Base-by-base conservation (phyloP, 2,329 filamentous ascomycete genomes). In the Penicillium glabrum region DNA sequence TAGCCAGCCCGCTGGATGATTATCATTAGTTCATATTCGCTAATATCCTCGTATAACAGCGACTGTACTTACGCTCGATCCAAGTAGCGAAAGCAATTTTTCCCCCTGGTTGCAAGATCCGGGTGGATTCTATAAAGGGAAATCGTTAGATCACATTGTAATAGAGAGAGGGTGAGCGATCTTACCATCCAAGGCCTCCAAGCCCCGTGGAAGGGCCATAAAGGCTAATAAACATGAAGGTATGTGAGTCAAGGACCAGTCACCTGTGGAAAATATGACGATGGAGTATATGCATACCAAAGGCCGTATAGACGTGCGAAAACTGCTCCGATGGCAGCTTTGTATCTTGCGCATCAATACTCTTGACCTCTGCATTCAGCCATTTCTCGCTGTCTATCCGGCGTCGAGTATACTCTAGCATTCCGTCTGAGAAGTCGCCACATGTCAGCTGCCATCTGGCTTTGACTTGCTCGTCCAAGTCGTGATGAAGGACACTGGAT, bases 311-410 rank as follows among this genome's bases (percentile, higher is more conserved):
- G 27, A 81, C 65, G 62, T 83, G 79, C 1, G 72, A 78, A 59
- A 78, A 81, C 0, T 72, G 71, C 14, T 63, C 65, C 1, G 73
- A 72, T 0, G 72, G 66, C 7, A 82, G 68, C 2, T 57, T 56
- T 13, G 79, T 80, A 26, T 79, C 79, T 70, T 77, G 79, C 0
- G 80, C 81, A 69, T 85, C 79, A 33, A 81, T 59, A 5, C 76
- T 65, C 39, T 71, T 74, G 0, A 75, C 73, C 60, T 80, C 74
- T 0, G 76, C 71, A 51, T 80, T 80, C 2, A 74, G 64, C 82
- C 82, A 85, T 1, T 69, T 71, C 49, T 82, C 76, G 0, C 61
- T 64, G 13, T 67, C 59, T 14, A 77, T 72, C 33, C 80, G 74
- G 52, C 64, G 69, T 59, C 73, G 71, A 6, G 79, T 68, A 24